These are phyloP conservation scores for Penicillium soppii DNA, from an alignment of 495 filamentous ascomycete genomes.

Conservation along the genomic window DNA sequence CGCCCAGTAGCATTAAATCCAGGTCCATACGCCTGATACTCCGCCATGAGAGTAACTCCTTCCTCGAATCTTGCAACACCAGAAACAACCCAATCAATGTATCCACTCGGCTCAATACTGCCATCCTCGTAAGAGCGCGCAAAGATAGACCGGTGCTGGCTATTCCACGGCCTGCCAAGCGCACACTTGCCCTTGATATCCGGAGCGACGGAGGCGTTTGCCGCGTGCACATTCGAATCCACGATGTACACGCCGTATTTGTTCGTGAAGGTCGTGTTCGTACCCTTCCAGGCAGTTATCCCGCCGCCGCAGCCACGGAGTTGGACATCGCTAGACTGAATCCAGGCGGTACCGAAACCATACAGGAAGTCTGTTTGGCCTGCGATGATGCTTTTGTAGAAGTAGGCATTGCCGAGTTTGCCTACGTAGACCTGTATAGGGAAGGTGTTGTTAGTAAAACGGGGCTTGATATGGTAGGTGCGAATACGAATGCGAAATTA, in stretches of 20 bases:
- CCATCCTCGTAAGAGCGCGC: slow-evolving; percentile 51
- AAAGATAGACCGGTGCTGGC: slow-evolving; percentile 53
- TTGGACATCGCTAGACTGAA: slow-evolving; percentile 40
- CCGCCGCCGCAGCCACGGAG: slow-evolving; percentile 60
- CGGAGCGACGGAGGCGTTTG: slow-evolving; percentile 49
- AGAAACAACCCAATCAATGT: slow-evolving; percentile 51
- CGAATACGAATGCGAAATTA: too few relatives aligned
- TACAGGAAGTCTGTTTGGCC: slow-evolving; percentile 63
- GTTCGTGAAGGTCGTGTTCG: slow-evolving; percentile 60
- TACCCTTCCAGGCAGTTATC: slow-evolving; percentile 66
- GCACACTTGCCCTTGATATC: slow-evolving; percentile 50
- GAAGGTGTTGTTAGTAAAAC: background rate
- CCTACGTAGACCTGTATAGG: slow-evolving; percentile 52
- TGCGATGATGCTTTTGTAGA: slow-evolving; percentile 51
- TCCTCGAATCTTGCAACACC: slow-evolving; percentile 36
- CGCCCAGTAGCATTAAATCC: slow-evolving; percentile 54
- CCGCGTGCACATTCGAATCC: slow-evolving; percentile 46
- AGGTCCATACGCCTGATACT: slow-evolving; percentile 53
- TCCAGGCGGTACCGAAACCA: slow-evolving; percentile 53
- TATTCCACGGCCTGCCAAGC: slow-evolving; percentile 61
- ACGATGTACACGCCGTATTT: slow-evolving; percentile 63
- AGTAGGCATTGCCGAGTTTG: slow-evolving; percentile 60
- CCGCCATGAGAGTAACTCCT: slow-evolving; percentile 54
- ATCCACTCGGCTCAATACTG: slow-evolving; percentile 50
- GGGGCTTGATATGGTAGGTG: background rate